Evolutionary conservation across 2,329 filamentous ascomycete genomes (phyloP).

Genomic region (Fusarium succisae): DNA sequence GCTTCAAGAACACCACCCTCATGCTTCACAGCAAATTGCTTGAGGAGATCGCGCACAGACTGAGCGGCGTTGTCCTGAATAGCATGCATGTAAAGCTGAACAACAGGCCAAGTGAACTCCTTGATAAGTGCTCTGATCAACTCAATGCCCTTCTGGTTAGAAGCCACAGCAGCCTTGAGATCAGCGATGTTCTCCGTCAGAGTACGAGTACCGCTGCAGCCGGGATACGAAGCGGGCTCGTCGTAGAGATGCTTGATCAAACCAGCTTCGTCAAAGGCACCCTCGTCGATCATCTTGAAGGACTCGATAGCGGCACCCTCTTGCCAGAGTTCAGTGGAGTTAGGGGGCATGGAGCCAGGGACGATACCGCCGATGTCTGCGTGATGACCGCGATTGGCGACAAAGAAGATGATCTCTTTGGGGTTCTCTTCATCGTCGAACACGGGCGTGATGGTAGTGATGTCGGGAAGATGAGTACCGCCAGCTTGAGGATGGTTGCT

Average conservation of each 20-base stretch:
- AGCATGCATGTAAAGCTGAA: constrained; percentile 84
- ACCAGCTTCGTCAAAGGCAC: constrained; percentile 55
- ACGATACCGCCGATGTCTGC: constrained; percentile 66
- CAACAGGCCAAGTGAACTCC: constrained; percentile 80
- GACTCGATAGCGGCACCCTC: constrained; percentile 66
- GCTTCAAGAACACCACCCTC: constrained; percentile 76
- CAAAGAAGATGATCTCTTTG: constrained; percentile 47
- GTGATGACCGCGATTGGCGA: constrained; percentile 47
- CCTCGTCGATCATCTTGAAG: constrained; percentile 43
- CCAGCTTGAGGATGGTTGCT: constrained; percentile 41
- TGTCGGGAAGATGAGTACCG: constrained; percentile 42
- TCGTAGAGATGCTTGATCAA: constrained; percentile 66
- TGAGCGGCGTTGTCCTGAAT: constrained; percentile 85
- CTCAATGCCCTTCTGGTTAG: constrained; percentile 85
- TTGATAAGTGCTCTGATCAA: constrained; percentile 78
- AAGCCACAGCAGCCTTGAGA: constrained; percentile 85
- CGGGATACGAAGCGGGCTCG: constrained; percentile 32
- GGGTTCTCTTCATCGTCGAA: constrained; percentile 44
- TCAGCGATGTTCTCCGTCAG: constrained; percentile 87
- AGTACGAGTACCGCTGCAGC: constrained; percentile 69
- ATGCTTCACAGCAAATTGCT: constrained; percentile 74
- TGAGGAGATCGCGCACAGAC: constrained; percentile 78
- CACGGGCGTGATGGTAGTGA: constrained; percentile 42
- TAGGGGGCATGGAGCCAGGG: constrained; percentile 78
- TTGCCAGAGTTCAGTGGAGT: constrained; percentile 68